These are phyloP conservation scores for Penicillium sp. DNA, from an alignment of 2,329 filamentous ascomycete species.

Conservation along the genomic window DNA sequence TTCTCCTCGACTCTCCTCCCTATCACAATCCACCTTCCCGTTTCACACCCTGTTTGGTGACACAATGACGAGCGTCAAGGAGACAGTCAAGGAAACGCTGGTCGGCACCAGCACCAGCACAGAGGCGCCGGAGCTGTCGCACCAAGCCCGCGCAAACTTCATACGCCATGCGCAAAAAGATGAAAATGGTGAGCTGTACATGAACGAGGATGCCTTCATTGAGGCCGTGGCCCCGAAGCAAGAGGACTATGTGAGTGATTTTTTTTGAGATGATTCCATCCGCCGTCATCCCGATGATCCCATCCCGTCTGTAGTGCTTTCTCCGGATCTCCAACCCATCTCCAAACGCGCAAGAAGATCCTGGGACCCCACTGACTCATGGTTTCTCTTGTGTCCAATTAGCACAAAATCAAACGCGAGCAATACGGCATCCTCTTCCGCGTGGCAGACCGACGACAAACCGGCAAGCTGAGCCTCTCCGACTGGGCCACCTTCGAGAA, in stretches of 20 bases:
- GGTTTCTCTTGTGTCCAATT: conserved; percentile 1
- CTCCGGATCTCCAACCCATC: background rate
- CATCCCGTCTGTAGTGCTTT: background rate
- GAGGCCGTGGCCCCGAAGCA: conserved; percentile 77
- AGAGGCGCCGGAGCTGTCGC: conserved; percentile 58
- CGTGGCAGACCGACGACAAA: conserved; percentile 73
- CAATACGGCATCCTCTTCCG: conserved; percentile 92
- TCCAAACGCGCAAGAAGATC: background rate
- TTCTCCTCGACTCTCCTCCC: conserved; percentile 4
- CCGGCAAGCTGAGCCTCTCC: conserved; percentile 67
- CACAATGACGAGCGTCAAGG: conserved; percentile 52
- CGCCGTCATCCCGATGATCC: conserved; percentile 16
- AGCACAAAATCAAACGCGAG: conserved; percentile 97
- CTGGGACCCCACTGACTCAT: conserved; percentile 13
- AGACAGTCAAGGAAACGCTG: conserved; percentile 72
- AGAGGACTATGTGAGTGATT: conserved; percentile 77
- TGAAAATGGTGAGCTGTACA: conserved; percentile 67
- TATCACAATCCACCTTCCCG: background rate
- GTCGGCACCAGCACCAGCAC: conserved; percentile 49
- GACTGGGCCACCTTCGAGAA: conserved; percentile 96
- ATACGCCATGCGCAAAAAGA: conserved; percentile 69
- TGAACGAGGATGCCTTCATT: conserved; percentile 83
- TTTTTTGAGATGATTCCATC: background rate
- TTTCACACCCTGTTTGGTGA: conserved; percentile 8
- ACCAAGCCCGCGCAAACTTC: conserved; percentile 71